Conservation (phyloP, 2,329 filamentous ascomycete genomes). For the Talaromyces verruculosus region DNA sequence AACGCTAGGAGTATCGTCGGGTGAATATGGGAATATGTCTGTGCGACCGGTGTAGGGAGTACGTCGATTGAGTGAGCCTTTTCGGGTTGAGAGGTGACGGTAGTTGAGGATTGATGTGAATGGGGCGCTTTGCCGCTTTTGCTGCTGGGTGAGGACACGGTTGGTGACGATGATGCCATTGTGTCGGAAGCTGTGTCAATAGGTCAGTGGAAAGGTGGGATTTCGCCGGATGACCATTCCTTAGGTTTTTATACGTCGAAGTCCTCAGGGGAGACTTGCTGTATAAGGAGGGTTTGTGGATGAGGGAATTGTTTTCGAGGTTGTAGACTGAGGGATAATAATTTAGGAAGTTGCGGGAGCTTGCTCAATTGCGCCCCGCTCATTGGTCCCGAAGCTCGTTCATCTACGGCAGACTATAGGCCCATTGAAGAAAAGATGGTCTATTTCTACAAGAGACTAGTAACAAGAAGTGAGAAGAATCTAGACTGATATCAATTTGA, state of each 20-base stretch:
- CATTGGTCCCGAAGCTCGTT: background rate
- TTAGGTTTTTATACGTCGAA: background rate
- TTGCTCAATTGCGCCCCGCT: conserved; percentile 1
- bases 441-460: background rate
- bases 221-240: conserved; percentile 1
- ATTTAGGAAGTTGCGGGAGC: conserved; percentile 1
- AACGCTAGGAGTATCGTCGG: conserved; percentile 65
- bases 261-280: background rate
- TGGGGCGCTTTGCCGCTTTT: conserved; percentile 14
- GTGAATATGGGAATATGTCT: conserved; percentile 64
- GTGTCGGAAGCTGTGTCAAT: background rate
- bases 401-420: background rate
- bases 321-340: background rate
- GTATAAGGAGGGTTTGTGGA: background rate
- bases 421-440: background rate
- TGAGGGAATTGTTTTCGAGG: background rate
- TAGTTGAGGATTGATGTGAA: background rate
- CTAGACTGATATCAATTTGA: background rate
- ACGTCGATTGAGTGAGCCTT: conserved; percentile 47
- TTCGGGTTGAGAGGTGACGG: conserved; percentile 13
- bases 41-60: conserved; percentile 50
- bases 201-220: background rate
- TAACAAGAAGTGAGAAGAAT: background rate
- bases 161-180: conserved; percentile 16
- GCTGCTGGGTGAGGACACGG: conserved; percentile 10